These are phyloP conservation scores for Inga laurina DNA, from an alignment of 306 rosid species.

Conservation along the genomic window DNA sequence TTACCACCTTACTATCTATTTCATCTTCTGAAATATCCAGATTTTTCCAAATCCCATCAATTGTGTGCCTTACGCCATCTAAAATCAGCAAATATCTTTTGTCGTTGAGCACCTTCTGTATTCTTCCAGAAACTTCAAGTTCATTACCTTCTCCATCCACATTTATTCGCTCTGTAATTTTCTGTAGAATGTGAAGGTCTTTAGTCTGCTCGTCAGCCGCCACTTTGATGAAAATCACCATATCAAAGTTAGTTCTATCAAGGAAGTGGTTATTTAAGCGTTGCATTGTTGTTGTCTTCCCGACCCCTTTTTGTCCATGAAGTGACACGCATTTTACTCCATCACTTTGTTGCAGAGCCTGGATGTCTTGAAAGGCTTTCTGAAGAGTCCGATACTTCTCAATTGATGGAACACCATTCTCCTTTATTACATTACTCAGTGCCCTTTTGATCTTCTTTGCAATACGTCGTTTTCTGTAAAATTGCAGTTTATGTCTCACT, in stretches of 20 bases:
- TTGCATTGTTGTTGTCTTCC: conserved; percentile 1
- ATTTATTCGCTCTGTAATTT: not conserved
- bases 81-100: conserved; percentile 36
- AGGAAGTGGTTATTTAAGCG: not conserved
- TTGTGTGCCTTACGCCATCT: conserved; percentile 24
- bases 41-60: conserved; percentile 24
- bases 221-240: conserved; percentile 5
- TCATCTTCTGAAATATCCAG: not conserved
- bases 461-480: no score
- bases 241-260: not conserved
- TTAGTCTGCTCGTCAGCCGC: no score
- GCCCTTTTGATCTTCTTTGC: not conserved
- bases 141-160: not conserved
- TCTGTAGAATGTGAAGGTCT: not conserved
- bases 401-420: not conserved
- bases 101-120: no score
- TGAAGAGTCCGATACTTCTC: not conserved
- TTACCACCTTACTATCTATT: conserved; percentile 32
- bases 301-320: conserved; percentile 10
- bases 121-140: not conserved
- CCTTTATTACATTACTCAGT: not conserved
- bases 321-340: not conserved
- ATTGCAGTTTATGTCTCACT: no score
- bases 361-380: not conserved
- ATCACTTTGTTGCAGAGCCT: not conserved